Evolutionary conservation across 1,284 basidiomycete species (phyloP).

Genomic region (Hypsizygus ulmarius): DNA sequence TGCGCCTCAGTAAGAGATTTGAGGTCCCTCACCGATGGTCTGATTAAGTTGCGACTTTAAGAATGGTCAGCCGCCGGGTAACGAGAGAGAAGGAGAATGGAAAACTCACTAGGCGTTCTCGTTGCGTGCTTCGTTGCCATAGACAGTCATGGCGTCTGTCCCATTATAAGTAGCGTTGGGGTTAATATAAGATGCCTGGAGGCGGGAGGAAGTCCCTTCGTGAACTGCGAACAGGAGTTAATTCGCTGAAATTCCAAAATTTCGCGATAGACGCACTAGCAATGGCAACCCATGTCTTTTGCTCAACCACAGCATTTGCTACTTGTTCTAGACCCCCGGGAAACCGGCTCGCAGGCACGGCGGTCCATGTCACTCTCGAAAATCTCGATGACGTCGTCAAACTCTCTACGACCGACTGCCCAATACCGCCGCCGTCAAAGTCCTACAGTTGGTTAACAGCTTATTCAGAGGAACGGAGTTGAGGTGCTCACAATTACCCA

Average conservation of each 20-base stretch:
- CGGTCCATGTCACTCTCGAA: conserved; percentile 37
- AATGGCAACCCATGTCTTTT: conserved; percentile 45
- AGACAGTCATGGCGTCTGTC: conserved; percentile 32
- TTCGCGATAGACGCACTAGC: conserved; percentile 28
- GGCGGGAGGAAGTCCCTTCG: conserved; percentile 31
- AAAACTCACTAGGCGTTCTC: conserved; percentile 48
- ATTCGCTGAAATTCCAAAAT: background rate
- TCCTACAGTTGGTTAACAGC: conserved; percentile 34
- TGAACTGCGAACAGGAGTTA: conserved; percentile 33
- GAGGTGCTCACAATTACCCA: conserved; percentile 40
- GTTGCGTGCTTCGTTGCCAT: conserved; percentile 37
- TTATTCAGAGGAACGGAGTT: background rate
- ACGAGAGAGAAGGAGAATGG: background rate
- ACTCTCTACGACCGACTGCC: conserved; percentile 36
- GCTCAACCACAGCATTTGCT: conserved; percentile 33
- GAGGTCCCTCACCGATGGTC: conserved; percentile 25
- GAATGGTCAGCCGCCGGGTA: background rate
- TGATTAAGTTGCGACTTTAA: conserved; percentile 34
- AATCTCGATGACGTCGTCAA: conserved; percentile 27
- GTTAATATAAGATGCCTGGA: conserved; percentile 27
- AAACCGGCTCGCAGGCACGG: conserved; percentile 39
- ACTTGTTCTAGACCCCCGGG: conserved; percentile 38
- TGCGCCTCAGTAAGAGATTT: background rate
- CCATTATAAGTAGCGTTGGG: conserved; percentile 35
- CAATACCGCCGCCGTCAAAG: conserved; percentile 50